Base-by-base conservation (phyloP, 495 filamentous ascomycete genomes). In the Neurospora sp. region DNA sequence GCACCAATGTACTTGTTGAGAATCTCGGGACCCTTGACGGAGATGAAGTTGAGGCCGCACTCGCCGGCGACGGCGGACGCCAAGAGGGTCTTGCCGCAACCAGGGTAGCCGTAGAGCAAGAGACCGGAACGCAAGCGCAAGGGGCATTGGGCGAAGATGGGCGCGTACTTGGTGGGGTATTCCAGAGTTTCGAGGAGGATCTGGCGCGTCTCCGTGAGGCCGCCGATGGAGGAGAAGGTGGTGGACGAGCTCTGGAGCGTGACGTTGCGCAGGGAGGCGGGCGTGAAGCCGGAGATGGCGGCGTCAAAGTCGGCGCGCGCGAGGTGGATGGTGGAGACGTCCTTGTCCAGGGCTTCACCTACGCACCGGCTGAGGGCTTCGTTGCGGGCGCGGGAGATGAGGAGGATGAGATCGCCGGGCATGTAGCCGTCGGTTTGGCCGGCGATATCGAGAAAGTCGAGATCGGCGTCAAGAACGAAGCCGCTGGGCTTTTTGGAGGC, bases 1-100 rank as follows among this genome's bases (percentile, higher is more conserved):
- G 96, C 96, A 72, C 96, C 96, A 42, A 98, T 98, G 80, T 98
- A 98, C 79, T 98, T 99, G 82, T 98, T 98, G 73, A 99, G 81
- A 53, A 99, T 98, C 82, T 99, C 96, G 4, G 96, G 96, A 7
- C 96, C 96, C 80, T 98, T 98, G 72, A 99, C 96, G 71, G 90
- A 93, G 83, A 99, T 98, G 84, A 98, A 98, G 79, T 98, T 98
- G 76, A 98, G 87, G 0, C 95, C 95, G 77, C 94, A 97, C 80
- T 98, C 96, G 70, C 94, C 94, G 7, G 96, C 96, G 3, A 99
- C 94, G 3, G 96, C 96, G 71, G 90, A 93, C 4, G 96, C 96
- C 2, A 98, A 88, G 8, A 98, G 86, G 1, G 96, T 99, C 82
- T 99, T 99, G 73, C 96, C 96, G 75, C 96, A 98, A 14, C 96